Percentiles rank a stretch among this genome's conserved stretches.
phyloP scores from a whole-genome alignment of 805 yeast species.

The Candida koratica region DNA sequence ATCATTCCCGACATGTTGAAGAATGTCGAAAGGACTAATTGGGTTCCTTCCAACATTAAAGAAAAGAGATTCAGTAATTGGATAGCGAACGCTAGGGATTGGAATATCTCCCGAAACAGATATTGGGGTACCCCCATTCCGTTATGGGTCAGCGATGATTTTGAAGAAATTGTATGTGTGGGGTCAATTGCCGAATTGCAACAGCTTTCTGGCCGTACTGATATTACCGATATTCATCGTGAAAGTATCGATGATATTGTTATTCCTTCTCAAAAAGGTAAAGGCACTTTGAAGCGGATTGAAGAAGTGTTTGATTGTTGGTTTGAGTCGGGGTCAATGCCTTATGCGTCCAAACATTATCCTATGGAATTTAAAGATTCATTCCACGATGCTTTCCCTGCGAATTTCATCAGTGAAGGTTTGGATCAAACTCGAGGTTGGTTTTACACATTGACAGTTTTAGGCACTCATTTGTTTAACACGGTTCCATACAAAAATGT shows the following conservation, averaged over 20 bases:
- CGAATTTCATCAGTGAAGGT: constrained; percentile 97
- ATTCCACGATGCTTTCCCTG: constrained; percentile 81
- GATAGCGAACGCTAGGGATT: constrained; percentile 98
- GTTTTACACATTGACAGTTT: constrained; percentile 94
- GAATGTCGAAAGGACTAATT: constrained; percentile 79
- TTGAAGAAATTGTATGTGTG: constrained; percentile 86
- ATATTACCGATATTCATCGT: constrained; percentile 90
- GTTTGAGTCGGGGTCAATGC: constrained; percentile 99
- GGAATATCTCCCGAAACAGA: constrained; percentile 97
- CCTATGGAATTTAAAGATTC: constrained; percentile 84
- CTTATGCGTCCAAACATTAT: constrained; percentile 93
- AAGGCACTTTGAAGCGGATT: constrained; percentile 81
- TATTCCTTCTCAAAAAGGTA: constrained; percentile 87
- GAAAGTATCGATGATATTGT: constrained; percentile 87
- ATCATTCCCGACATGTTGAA: constrained; percentile 85
- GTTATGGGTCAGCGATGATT: constrained; percentile 93
- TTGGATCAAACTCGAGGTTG: constrained; percentile 99
- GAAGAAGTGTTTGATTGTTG: constrained; percentile 99
- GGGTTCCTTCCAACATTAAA: constrained; percentile 91
- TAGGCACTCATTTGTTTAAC: constrained; percentile 92
- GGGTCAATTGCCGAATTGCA: constrained; percentile 87
- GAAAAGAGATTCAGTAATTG: constrained; percentile 96
- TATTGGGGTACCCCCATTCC: constrained; percentile 99
- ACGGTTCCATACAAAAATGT: constrained; percentile 93
- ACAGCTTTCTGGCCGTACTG: constrained; percentile 74